Base-by-base conservation (phyloP, 306 rosid species). In the Lithocarpus polystachyus region DNA sequence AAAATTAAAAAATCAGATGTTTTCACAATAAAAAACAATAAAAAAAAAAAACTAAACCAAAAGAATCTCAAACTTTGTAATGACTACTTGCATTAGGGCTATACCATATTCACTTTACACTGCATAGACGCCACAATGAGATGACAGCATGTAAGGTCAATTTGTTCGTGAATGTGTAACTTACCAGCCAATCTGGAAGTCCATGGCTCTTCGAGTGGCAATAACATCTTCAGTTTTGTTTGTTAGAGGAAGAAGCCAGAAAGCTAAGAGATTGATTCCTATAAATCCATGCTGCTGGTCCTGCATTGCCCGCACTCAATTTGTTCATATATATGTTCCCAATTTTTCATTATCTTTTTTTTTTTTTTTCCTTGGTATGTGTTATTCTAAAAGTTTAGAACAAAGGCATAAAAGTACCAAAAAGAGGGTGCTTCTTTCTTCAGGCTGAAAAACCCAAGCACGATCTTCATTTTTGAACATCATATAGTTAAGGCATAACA, bases 221-320 rank as follows among this genome's bases (percentile, higher is more conserved):
- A 64, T 62, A 53, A 4, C 35, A 65, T 92, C 96, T 68, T 80
- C 68, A 48, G 73, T 76, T 45, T 87, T 75, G 35, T 90, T 55
- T 57, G 87, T 81, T 4, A 18, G 67, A 75, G 96, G 96, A 85
- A 45, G 4, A 15, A 43, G 4, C 77, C 89, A 83, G 77, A 4
- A 69, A 13, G 85, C 3, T 31, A 68, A 82, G 33, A 93, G 5
- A 78, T 86, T 72, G 75, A 93, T 71, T 69, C 97, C 94, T 31
- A 93, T 73, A 83, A 69, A 82, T 56, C 97, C 93, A n/a, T 67
- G 86, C 75, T 91, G 94, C 71, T 85, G 83, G 29, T 85, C 73
- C 94, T 93, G 84, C 84, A 86, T 68, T 23, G 56, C 12, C 19
- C 6, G 75, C 17, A 59, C 17, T 53, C 19, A 13, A 29, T 40